A percentile compares a stretch with the other conserved stretches of the same genome.
phyloP scores from a whole-genome alignment of 106 monocot genomes.

The Acorus gramineus region DNA sequence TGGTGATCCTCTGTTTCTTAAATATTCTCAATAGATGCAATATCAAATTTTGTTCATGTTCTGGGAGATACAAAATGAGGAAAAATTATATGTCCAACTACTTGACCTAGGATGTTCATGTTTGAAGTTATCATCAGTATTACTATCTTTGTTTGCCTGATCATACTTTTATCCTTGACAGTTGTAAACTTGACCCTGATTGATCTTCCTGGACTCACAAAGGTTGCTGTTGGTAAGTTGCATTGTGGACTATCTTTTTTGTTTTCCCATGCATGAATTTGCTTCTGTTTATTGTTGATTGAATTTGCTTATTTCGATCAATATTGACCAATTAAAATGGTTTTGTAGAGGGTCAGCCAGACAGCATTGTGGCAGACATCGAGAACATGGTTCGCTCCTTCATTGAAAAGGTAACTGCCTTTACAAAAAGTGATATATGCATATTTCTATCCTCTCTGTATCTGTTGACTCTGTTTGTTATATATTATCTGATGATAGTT shows the following conservation, averaged over 20 bases:
- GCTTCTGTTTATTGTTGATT: not conserved
- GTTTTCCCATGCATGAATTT: not conserved
- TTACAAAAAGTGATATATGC: too few relatives aligned
- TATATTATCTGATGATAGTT: too few relatives aligned
- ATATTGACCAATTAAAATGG: constrained; percentile 1
- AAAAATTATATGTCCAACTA: too few relatives aligned
- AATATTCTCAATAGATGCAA: too few relatives aligned
- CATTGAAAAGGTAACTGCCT: constrained; percentile 58
- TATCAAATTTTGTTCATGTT: too few relatives aligned
- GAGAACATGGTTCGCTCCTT: constrained; percentile 87
- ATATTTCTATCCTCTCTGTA: too few relatives aligned
- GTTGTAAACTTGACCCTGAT: constrained; percentile 92
- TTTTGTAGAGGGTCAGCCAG: constrained; percentile 67
- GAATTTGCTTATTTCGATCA: not conserved
- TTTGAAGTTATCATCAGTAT: not conserved
- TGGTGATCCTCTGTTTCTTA: too few relatives aligned
- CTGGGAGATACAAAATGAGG: too few relatives aligned
- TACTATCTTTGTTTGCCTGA: constrained; percentile 5
- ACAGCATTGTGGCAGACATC: constrained; percentile 63
- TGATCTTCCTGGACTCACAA: constrained; percentile 97
- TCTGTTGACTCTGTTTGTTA: too few relatives aligned
- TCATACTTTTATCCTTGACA: constrained; percentile 24
- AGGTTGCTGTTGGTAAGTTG: constrained; percentile 91
- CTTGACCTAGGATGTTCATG: too few relatives aligned
- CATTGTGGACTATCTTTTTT: not conserved